Conservation (phyloP, 352 stramenopile genomes). For the Phytopythium delawarense region DNA sequence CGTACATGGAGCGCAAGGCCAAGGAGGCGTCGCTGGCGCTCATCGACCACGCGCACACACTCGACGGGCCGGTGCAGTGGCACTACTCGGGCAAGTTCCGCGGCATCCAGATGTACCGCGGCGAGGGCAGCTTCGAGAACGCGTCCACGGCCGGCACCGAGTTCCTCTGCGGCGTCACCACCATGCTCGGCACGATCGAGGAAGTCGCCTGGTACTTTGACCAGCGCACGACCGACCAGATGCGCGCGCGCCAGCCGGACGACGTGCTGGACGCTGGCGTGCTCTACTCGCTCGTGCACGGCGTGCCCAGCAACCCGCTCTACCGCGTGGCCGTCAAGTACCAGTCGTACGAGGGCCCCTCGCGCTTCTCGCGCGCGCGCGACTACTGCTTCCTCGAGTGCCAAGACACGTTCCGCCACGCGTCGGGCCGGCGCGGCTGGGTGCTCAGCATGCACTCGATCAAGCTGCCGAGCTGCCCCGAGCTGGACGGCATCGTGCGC, state of each 20-base stretch:
- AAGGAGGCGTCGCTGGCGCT: conserved; percentile 65
- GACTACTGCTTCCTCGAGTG: conserved; percentile 79
- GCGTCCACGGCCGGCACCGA: conserved; percentile 33
- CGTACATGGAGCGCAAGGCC: conserved; percentile 65
- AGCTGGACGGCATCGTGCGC: conserved; percentile 63
- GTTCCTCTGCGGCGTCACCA: conserved; percentile 71
- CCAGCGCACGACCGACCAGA: conserved; percentile 51
- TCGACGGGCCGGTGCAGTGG: conserved; percentile 69
- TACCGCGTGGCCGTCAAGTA: conserved; percentile 74
- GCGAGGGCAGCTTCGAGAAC: conserved; percentile 48
- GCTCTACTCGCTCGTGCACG: conserved; percentile 52
- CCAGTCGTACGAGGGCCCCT: conserved; percentile 51
- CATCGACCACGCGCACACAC: conserved; percentile 67
- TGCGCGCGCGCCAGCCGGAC: conserved; percentile 54
- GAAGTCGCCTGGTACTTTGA: conserved; percentile 69
- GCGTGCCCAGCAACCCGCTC: conserved; percentile 43
- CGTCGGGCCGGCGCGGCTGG: conserved; percentile 60
- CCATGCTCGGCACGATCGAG: conserved; percentile 65
- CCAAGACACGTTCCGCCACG: conserved; percentile 76
- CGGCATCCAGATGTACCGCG: conserved; percentile 80
- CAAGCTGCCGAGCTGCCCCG: conserved; percentile 67
- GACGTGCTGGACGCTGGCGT: conserved; percentile 66
- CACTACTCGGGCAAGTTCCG: conserved; percentile 71
- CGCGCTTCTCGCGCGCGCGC: conserved; percentile 46
- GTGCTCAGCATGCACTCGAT: conserved; percentile 85